Base-by-base conservation (phyloP, 352 stramenopile species). In the Globisporangium paroecandrum region DNA sequence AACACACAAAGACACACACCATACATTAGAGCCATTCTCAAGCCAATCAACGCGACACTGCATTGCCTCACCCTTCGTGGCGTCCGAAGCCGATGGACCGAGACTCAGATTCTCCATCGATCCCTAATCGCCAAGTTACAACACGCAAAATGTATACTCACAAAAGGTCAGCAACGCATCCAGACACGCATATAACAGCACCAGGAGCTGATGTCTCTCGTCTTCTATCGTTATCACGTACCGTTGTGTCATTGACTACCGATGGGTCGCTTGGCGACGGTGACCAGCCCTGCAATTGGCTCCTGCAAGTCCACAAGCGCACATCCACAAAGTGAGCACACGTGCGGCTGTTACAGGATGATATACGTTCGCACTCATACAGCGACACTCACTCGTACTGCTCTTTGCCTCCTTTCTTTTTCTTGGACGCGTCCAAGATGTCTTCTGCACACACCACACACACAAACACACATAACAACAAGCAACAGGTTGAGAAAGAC, bases 251-350 rank as follows among this genome's bases (percentile, higher is more conserved):
- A 20, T 64, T 57, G 13, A 24, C 32, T 9, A 58, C 34, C 25
- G 54, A 59, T 25, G 25, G 36, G 65, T 32, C 54, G 53, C 38
- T 61, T 12, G 60, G 69, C n/a, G 79, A 84, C 41, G 83, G 81
- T 55, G 83, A 91, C 83, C 83, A 91, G 56, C 83, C 83, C 47
- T 88, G 79, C 6, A 91, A 61, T 62, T 79, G 76, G 36, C 83
- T 84, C 67, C 78, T 87, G 47, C n/a, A 62, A 60, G 9, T 60
- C 41, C 53, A 13, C 1, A 58, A 22, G 38, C n/a, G 27, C n/a
- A 25, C 47, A 55, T n/a, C 6, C 15, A 18, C 27, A 20, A 27
- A 34, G 24, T 32, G 6, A 71, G n/a, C 53, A 58, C 15, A 46
- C 18, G 63, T 63, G 59, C 29, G 36, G 43, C 4, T 34, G 0